A percentile compares a stretch with the other conserved stretches of the same genome.
These are phyloP conservation scores for Nidularia pulvinata DNA, from an alignment of 768 basidiomycete genomes.

Conservation along the genomic window DNA sequence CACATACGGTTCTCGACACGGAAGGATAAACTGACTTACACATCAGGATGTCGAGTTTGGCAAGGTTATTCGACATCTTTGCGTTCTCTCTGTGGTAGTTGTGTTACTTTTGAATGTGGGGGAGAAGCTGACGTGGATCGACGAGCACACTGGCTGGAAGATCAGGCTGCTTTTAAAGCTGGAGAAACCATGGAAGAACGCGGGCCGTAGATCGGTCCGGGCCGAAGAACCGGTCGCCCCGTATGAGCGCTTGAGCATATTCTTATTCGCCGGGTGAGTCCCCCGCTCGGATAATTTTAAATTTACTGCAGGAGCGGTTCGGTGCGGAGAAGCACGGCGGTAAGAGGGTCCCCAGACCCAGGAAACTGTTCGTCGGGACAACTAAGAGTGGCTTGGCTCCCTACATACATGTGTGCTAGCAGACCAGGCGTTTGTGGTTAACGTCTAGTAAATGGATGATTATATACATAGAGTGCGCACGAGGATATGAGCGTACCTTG, in stretches of 20 bases:
- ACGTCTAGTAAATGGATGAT: too few species aligned
- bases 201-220: conserved; percentile 5
- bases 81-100: not conserved
- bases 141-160: not conserved
- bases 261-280: too few species aligned
- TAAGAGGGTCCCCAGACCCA: too few species aligned
- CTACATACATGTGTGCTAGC: too few species aligned
- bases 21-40: conserved; percentile 41
- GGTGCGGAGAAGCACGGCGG: too few species aligned
- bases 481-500: too few species aligned
- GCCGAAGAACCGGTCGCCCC: not conserved
- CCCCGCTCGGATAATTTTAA: too few species aligned
- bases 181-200: conserved; percentile 1
- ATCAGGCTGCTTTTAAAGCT: not conserved
- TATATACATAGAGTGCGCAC: too few species aligned
- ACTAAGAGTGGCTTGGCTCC: too few species aligned
- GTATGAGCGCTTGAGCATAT: conserved; percentile 5
- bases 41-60: conserved; percentile 76
- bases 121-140: not conserved
- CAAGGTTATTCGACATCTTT: conserved; percentile 37
- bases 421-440: too few species aligned
- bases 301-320: too few species aligned
- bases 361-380: too few species aligned
- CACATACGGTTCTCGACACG: not conserved
- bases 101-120: not conserved